Evolutionary conservation across 345 rosid species (phyloP).

Genomic region (Sisymbrium irio): DNA sequence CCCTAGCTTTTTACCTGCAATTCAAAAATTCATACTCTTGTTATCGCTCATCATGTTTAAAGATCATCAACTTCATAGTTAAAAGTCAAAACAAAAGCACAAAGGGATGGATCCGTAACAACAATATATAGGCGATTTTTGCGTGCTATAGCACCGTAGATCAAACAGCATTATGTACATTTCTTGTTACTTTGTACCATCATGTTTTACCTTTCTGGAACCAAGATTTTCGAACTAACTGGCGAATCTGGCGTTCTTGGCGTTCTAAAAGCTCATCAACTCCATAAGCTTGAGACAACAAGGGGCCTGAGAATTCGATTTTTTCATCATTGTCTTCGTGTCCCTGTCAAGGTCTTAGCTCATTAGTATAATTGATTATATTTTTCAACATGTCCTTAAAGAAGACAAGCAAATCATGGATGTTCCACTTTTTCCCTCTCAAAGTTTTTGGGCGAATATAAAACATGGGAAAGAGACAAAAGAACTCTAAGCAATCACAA

Average conservation of each 20-base stretch:
- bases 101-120: background rate
- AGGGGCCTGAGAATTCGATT: conserved; percentile 89
- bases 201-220: conserved; percentile 72
- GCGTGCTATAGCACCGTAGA: background rate
- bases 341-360: conserved; percentile 46
- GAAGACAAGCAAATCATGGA: conserved; percentile 26
- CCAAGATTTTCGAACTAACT: conserved; percentile 85
- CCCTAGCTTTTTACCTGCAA: conserved; percentile 54
- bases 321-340: conserved; percentile 48
- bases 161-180: background rate
- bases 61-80: background rate
- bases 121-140: background rate
- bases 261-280: conserved; percentile 79
- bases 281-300: conserved; percentile 75
- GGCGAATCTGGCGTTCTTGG: conserved; percentile 87
- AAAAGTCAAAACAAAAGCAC: background rate
- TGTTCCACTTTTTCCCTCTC: conserved; percentile 17
- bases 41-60: conserved; percentile 1
- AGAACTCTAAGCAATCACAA: conserved; percentile 5
- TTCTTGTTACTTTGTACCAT: background rate
- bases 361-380: conserved; percentile 28
- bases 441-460: background rate
- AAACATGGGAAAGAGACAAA: conserved; percentile 13
- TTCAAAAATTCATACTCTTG: conserved; percentile 20
- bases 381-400: conserved; percentile 4